Conservation (phyloP, 176 grass and related monocot species). For the Eragrostis curvula region DNA sequence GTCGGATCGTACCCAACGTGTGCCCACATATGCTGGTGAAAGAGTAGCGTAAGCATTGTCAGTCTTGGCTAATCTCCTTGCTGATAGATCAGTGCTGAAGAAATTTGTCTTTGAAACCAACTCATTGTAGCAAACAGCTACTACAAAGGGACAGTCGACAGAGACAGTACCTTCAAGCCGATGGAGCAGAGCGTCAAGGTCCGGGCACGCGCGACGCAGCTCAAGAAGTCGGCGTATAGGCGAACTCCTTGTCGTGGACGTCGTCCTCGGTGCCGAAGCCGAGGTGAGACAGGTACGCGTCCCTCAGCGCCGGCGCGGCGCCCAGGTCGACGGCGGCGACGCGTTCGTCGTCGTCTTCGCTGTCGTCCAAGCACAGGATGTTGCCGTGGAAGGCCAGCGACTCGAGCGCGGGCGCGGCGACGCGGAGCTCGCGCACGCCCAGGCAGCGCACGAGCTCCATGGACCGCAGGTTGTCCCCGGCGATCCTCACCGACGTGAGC, state of each 20-base stretch:
- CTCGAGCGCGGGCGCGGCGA: conserved; percentile 43
- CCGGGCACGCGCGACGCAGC: conserved; percentile 38
- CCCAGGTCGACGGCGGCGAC: not conserved
- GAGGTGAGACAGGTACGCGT: conserved; percentile 41
- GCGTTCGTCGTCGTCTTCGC: too few relatives aligned
- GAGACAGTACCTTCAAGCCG: conserved; percentile 32
- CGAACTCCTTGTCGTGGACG: not conserved
- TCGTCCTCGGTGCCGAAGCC: not conserved
- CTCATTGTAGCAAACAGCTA: too few relatives aligned
- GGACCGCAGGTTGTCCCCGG: conserved; percentile 35
- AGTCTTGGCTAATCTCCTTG: too few relatives aligned
- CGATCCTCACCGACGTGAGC: conserved; percentile 24
- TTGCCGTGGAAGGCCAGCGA: conserved; percentile 50
- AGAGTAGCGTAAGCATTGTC: too few relatives aligned
- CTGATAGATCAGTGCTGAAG: too few relatives aligned
- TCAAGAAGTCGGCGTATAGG: conserved; percentile 21
- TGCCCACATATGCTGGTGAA: conserved; percentile 26
- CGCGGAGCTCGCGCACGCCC: conserved; percentile 13
- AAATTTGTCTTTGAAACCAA: too few relatives aligned
- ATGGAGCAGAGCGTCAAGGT: conserved; percentile 46
- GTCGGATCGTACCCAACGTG: not conserved
- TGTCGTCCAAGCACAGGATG: not conserved
- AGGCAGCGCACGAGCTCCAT: conserved; percentile 43
- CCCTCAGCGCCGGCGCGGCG: conserved; percentile 33
- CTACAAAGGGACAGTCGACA: too few relatives aligned